phyloP scores from a whole-genome alignment of 371 early-diverging fungal species.

The Mucor piriformis region DNA sequence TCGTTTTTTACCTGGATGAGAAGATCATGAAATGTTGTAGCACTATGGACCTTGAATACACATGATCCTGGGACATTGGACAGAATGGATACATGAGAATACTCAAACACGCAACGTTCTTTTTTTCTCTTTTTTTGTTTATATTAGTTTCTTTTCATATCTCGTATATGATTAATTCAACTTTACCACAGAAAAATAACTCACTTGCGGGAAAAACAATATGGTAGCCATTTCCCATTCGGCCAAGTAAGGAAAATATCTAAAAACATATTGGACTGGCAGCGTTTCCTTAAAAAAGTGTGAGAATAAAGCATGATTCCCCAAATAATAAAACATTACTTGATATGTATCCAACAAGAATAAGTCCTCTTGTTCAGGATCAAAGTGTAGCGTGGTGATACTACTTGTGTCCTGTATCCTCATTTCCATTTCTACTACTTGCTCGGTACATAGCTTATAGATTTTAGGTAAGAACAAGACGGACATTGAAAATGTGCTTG shows the following conservation, averaged over 20 bases:
- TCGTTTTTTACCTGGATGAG: not conserved
- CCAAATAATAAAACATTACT: not conserved
- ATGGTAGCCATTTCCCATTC: conserved; percentile 58
- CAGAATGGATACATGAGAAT: not conserved
- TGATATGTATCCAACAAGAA: conserved; percentile 23
- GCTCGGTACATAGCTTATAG: conserved; percentile 28
- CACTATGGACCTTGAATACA: conserved; percentile 3
- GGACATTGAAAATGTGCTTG: conserved; percentile 51
- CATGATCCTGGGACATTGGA: conserved; percentile 1
- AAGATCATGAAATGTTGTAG: not conserved
- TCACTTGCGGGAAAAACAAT: conserved; percentile 43
- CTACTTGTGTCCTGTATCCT: not conserved
- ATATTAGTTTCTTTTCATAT: too few species aligned
- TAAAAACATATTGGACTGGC: conserved; percentile 49
- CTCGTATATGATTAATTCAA: too few species aligned
- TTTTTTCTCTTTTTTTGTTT: not conserved
- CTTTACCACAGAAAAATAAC: not conserved
- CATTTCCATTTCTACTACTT: not conserved
- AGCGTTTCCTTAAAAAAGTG: conserved; percentile 40
- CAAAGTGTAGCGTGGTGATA: not conserved
- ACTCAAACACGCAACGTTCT: not conserved
- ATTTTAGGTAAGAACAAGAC: conserved; percentile 56
- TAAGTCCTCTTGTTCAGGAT: not conserved
- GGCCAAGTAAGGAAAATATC: conserved; percentile 51
- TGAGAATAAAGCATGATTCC: conserved; percentile 1